Conservation (phyloP, 1,284 basidiomycete species). For the Gastroboletus turbinatus region DNA sequence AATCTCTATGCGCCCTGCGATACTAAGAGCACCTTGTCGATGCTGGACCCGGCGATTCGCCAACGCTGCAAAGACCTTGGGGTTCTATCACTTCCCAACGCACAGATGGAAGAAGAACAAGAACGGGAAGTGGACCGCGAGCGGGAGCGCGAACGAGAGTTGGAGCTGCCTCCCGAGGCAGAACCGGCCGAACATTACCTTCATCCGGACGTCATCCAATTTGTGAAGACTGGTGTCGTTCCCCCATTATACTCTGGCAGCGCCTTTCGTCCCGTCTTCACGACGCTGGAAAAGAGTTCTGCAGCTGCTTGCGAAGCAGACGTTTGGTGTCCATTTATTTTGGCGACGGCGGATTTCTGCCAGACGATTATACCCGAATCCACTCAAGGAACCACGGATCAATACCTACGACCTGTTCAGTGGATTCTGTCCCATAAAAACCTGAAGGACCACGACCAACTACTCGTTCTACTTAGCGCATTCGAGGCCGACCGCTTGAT, state of each 20-base stretch:
- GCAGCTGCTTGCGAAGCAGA: neutral
- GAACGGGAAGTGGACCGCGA: neutral
- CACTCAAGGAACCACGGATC: conserved; percentile 2
- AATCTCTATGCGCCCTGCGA: conserved; percentile 33
- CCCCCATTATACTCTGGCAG: neutral
- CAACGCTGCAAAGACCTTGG: neutral
- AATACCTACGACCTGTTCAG: conserved; percentile 40
- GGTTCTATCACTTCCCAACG: neutral
- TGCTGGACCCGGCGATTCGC: conserved; percentile 14
- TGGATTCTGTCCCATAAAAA: conserved; percentile 38
- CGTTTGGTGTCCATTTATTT: conserved; percentile 16
- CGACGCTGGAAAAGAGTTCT: conserved; percentile 1
- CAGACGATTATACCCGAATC: neutral
- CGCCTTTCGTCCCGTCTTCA: conserved; percentile 9
- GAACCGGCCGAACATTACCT: neutral
- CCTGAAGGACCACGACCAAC: neutral
- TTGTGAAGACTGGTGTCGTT: conserved; percentile 22
- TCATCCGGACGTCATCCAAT: conserved; percentile 13
- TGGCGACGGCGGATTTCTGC: conserved; percentile 28
- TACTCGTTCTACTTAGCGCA: conserved; percentile 41
- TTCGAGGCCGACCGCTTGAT: conserved; percentile 42
- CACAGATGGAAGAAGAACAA: neutral
- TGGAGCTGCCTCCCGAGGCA: neutral
- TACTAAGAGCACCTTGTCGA: neutral
- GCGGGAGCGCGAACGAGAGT: neutral